phyloP scores from a whole-genome alignment of 805 yeast genomes.

The Jamesozyma jinghongensis region DNA sequence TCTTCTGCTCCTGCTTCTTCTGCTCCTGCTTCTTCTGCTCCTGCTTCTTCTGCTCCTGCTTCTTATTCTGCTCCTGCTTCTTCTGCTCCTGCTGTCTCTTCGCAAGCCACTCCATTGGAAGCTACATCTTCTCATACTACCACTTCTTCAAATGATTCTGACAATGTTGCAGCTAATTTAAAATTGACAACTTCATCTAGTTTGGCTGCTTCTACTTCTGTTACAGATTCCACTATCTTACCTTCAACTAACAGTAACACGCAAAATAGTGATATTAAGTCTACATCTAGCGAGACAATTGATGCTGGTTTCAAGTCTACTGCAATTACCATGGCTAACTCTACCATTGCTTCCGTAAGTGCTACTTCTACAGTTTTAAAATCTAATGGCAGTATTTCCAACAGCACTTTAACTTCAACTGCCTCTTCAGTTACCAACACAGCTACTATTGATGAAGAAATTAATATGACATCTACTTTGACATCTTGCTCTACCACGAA shows the following conservation, averaged over 20 bases:
- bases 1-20: not conserved
- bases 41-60: no score
- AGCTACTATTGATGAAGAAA: not conserved
- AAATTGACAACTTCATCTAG: no score
- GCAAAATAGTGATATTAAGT: not conserved
- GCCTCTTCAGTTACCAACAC: not conserved
- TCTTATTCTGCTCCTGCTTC: no score
- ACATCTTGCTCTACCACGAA: not conserved
- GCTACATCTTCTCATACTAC: no score
- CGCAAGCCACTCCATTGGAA: no score
- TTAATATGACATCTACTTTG: not conserved
- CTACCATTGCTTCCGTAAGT: not conserved
- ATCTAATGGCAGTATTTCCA: no score
- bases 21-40: not conserved
- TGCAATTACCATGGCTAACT: not conserved
- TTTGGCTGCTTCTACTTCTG: not conserved
- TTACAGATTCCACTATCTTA: not conserved
- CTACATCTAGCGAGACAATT: not conserved
- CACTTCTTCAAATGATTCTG: no score
- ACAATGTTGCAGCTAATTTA: no score
- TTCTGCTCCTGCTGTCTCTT: no score
- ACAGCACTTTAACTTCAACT: not conserved
- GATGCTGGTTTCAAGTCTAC: not conserved
- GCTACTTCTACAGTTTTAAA: not conserved
- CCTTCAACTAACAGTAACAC: not conserved